Base-by-base conservation (phyloP, 2,329 filamentous ascomycete species). In the Plenodomus tracheiphilus region DNA sequence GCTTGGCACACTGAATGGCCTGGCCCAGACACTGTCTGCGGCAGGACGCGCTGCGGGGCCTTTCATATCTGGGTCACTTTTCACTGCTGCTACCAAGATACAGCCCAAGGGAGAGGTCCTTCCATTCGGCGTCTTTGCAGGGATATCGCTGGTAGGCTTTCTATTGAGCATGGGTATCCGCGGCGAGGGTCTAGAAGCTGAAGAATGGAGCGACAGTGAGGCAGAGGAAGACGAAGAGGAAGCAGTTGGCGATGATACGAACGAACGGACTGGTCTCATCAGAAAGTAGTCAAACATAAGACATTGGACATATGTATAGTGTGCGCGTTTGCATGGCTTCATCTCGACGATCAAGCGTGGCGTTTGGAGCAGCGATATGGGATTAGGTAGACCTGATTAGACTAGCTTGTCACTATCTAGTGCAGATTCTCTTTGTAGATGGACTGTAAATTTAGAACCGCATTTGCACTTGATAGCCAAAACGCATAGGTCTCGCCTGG, bases 11-110 rank as follows among this genome's bases (percentile, higher is more conserved):
- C 80, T 99, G 20, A 97, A 99, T 65, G 94, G 94, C 9, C 82
- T 97, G 25, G 94, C 94, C 0, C 94, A 99, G 72, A 96, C 91
- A 0, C 83, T 99, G 0, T 96, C 91, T 0, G 94, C 94, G 0
- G 90, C 89, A 0, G 94, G 94, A 8, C 85, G 94, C 51, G 91
- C 92, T 37, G 82, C 91, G 0, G 94, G 94, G 0, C 94, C 94
- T 0, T 92, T 97, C 58, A 77, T 96, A 0, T 94, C 91, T 0
- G 94, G 94, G 0, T 86, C 86, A 0, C 77, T 99, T 0, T 99
- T 96, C 71, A 90, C 90, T 0, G 77, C 93, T 1, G 87, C 91
- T 0, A 87, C 85, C 0, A 81, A 82, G 41, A 80, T 96, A 4
- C 77, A 81, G 10, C 88, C 86, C 2, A 94, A 91, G 65, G 93